A percentile compares a stretch with the other conserved stretches of the same genome.
These are phyloP conservation scores for Huntiella omanensis DNA, from an alignment of 2,329 filamentous ascomycete species.

Conservation along the genomic window DNA sequence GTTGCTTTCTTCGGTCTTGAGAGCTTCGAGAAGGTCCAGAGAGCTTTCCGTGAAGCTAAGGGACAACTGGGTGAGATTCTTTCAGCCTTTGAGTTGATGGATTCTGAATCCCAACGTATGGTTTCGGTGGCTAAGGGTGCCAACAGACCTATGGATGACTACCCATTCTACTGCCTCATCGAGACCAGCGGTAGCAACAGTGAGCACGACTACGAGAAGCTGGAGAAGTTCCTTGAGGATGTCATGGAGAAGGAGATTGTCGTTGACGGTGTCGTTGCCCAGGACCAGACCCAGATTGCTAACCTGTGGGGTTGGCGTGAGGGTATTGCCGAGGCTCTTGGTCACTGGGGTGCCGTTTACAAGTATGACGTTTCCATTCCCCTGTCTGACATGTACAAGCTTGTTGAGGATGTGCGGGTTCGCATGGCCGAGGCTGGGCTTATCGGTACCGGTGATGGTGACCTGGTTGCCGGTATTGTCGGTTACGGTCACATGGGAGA, in stretches of 20 bases:
- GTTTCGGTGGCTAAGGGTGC: constrained; percentile 57
- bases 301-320: constrained; percentile 85
- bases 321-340: constrained; percentile 73
- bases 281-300: constrained; percentile 78
- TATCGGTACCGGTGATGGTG: constrained; percentile 46
- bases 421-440: constrained; percentile 57
- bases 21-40: constrained; percentile 74
- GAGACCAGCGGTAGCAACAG: constrained; percentile 91
- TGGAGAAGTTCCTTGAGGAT: constrained; percentile 75
- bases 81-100: constrained; percentile 96
- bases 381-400: constrained; percentile 63
- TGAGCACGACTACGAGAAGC: constrained; percentile 84
- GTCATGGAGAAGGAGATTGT: constrained; percentile 82
- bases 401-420: constrained; percentile 70
- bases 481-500: constrained; percentile 99
- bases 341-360: constrained; percentile 87
- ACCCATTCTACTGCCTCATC: constrained; percentile 91
- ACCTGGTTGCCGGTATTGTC: constrained; percentile 59
- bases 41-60: constrained; percentile 78
- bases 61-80: constrained; percentile 81
- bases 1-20: constrained; percentile 87
- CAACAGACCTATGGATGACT: constrained; percentile 63
- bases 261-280: constrained; percentile 72
- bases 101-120: constrained; percentile 60
- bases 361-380: constrained; percentile 98